Conservation (phyloP, 2,329 filamentous ascomycete genomes). For the Trichoderma sp. region DNA sequence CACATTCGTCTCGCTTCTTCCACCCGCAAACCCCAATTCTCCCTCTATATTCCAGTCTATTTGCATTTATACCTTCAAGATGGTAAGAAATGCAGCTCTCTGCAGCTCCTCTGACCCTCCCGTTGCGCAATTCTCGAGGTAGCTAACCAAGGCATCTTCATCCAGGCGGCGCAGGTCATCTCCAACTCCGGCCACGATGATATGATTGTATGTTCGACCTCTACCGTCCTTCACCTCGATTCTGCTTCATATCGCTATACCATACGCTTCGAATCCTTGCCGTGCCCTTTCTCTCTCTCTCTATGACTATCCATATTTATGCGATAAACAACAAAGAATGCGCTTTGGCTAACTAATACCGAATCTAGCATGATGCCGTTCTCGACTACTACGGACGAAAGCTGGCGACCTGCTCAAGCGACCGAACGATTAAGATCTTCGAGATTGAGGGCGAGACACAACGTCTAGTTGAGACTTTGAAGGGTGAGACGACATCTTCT, state of each 20-base stretch:
- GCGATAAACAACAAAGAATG: conserved; percentile 11
- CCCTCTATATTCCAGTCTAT: not conserved
- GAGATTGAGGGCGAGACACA: conserved; percentile 94
- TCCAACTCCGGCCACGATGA: conserved; percentile 75
- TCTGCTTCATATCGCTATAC: not conserved
- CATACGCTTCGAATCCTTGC: too few species aligned
- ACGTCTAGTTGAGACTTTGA: conserved; percentile 86
- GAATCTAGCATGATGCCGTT: conserved; percentile 83
- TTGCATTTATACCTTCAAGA: conserved; percentile 16
- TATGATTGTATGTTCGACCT: conserved; percentile 82
- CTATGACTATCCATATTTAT: not conserved
- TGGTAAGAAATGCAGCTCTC: conserved; percentile 21
- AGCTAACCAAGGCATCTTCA: conserved; percentile 32
- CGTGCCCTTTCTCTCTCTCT: not conserved
- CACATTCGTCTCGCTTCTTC: not conserved
- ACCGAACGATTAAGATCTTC: conserved; percentile 99
- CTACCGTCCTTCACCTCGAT: not conserved
- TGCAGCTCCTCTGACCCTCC: not conserved
- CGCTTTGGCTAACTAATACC: conserved; percentile 22
- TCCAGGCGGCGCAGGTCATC: conserved; percentile 47
- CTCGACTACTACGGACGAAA: conserved; percentile 98
- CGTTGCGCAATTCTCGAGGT: not conserved
- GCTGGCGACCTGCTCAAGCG: conserved; percentile 94
- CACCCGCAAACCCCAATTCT: not conserved
- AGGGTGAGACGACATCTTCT: conserved; percentile 58